Evolutionary conservation across 805 yeast species (phyloP), one percentile per base, ranked within the genome.

Genomic region (Wickerhamia fluorescens): DNA sequence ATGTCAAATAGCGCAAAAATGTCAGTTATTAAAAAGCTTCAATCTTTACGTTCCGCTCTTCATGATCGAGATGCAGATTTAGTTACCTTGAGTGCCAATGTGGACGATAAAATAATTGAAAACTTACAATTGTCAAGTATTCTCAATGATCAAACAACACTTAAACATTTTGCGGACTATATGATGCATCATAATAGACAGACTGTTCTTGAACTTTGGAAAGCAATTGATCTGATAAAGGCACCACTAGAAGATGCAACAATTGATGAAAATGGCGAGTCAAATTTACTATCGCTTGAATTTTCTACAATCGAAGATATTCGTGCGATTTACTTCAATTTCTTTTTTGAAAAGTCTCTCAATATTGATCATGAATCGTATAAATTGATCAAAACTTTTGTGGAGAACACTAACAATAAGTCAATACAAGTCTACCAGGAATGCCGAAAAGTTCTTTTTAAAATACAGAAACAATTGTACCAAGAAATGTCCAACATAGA

Each of bases 181-280:
- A 34, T 56, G 38, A 30, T 25, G 11, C 27, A 37, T 13, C 34
- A 30, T 10, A 33, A 36, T 11, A 35, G 44, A 15, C 19, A 16
- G 6, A 24, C 36, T n/a, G 45, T 76, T 16, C 44, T 85, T 4
- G 77, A 76, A 24, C 75, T 74, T 36, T 82, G 87, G 85, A 48
- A 70, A 4, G 67, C 72, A 2, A 78, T 85, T 3, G 81, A 84
- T 36, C 62, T 70, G 1, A 66, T 84, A 21, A 73, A 75, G 41
- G 81, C 81, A 27, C 95, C 96, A 0, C 51, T 87, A 11, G 84
- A 77, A 37, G 81, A 71, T 33, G 23, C 45, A 14, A 32, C 45
- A 14, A 31, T 46, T 4, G 56, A 55, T 23, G 48, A 56, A 14
- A 45, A 47, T 24, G 54, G 50, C 3, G 47, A 42, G 14, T 47